Evolutionary conservation across 306 rosid genomes (phyloP).

Genomic region (Malus asiatica): DNA sequence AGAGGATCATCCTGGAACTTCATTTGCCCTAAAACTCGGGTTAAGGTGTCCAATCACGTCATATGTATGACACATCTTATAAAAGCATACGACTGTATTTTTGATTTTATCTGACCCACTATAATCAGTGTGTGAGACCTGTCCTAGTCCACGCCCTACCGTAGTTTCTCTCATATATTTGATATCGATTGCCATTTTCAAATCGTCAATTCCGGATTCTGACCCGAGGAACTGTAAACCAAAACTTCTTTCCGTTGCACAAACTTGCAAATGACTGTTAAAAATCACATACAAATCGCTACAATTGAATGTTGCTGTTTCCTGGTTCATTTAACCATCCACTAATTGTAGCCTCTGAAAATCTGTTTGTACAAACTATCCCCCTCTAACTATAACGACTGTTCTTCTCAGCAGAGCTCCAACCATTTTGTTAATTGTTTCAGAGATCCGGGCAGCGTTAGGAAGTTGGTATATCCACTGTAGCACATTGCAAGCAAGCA

Average conservation of each 20-base stretch:
- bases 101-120: not conserved
- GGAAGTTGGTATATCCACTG: not conserved
- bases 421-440: slow-evolving; percentile 11
- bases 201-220: not conserved
- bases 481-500: not conserved
- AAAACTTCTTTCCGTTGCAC: not conserved
- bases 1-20: not conserved
- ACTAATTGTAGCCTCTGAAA: not conserved
- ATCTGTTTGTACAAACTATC: not conserved
- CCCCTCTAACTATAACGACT: slow-evolving; percentile 2
- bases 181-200: not conserved
- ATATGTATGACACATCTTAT: not conserved
- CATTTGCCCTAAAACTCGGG: not conserved
- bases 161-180: no score
- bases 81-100: not conserved
- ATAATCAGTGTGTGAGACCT: not conserved
- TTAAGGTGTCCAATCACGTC: not conserved
- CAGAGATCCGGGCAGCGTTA: not conserved
- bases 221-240: not conserved
- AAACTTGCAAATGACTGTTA: no score
- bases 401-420: slow-evolving; percentile 11
- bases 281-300: no score
- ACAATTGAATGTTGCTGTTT: no score
- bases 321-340: slow-evolving; percentile 15
- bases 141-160: not conserved